A percentile compares a stretch with the other conserved stretches of the same genome.
These are phyloP conservation scores for Trichosporon coremiiforme DNA, from an alignment of 1,284 basidiomycete species.

Conservation along the genomic window DNA sequence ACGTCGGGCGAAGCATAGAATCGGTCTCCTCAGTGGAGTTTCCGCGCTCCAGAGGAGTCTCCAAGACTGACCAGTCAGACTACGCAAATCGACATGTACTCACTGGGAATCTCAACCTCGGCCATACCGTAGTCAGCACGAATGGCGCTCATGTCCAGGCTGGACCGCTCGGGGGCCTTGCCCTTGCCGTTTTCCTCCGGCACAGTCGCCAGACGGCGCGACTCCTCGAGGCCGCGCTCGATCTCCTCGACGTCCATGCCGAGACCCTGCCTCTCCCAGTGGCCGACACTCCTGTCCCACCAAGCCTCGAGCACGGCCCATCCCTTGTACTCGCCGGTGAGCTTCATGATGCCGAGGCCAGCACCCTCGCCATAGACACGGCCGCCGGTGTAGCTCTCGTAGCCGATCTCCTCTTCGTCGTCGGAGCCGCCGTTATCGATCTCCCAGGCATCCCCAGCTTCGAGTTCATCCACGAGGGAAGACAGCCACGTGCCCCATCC, in stretches of 20 bases:
- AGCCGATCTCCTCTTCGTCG: conserved; percentile 73
- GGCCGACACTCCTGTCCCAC: conserved; percentile 80
- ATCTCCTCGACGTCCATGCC: conserved; percentile 59
- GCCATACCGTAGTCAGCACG: conserved; percentile 41
- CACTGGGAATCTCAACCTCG: conserved; percentile 50
- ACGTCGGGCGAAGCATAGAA: conserved; percentile 47
- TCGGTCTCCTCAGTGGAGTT: conserved; percentile 26
- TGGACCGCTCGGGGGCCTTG: conserved; percentile 31
- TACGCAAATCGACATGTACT: conserved; percentile 24
- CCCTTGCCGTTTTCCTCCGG: conserved; percentile 37
- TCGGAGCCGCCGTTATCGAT: conserved; percentile 62
- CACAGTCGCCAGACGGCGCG: conserved; percentile 41
- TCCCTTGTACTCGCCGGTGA: conserved; percentile 80
- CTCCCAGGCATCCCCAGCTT: conserved; percentile 83
- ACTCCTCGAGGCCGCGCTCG: conserved; percentile 48
- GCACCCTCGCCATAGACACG: conserved; percentile 67
- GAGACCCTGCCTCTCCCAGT: conserved; percentile 78
- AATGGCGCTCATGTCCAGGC: conserved; percentile 34
- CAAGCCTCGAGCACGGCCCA: conserved; percentile 89
- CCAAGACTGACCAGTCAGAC: background rate
- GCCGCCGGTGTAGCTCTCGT: conserved; percentile 79
- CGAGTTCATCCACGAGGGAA: conserved; percentile 89
- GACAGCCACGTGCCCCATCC: conserved; percentile 97
- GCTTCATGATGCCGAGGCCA: conserved; percentile 63
- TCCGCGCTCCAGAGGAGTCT: background rate